Evolutionary conservation across 495 filamentous ascomycete species (phyloP), one percentile per base, ranked within the genome.

Genomic region (Penicillium dipodomyicola): DNA sequence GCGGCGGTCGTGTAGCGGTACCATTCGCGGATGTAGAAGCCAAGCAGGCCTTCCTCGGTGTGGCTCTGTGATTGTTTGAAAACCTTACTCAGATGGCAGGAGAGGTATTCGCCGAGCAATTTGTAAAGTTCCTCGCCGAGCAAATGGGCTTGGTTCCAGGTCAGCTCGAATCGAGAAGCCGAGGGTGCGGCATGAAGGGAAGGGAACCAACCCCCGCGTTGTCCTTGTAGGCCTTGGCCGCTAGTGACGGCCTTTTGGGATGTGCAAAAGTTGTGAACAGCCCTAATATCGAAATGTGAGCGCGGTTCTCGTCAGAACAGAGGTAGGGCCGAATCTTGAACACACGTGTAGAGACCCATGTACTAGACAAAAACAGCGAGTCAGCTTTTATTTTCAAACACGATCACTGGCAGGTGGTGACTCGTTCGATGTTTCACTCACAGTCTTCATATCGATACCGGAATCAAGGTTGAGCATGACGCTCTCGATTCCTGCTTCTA

Each of bases 251-350:
- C 92, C 72, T 97, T 97, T 68, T 96, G 95, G 29, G 95, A 96
- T 52, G 95, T 97, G 74, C 94, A 99, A 69, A 99, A 99, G 77
- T 99, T 96, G 71, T 99, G 95, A 27, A 99, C 92, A 52, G 93
- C 91, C 25, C 90, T 94, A 61, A 32, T 45, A 32, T 52, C 17
- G n/a, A 39, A 58, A 22, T 65, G 67, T 70, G 37, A 68, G 65
- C 56, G n/a, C n/a, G 49, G 35, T 29, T 39, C 23, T 14, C 39
- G 41, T 43, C 52, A 46, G 52, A n/a, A 60, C 57, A 23, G 23
- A 43, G 9, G 56, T 12, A 52, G 33, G 15, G 2, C 11, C 49
- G 58, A 73, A 50, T 30, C 22, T 42, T 41, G 19, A 17, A 78
- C 87, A 57, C 70, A 92, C 90, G 94, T 96, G 79, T 98, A 98